Percentiles rank a stretch among this genome's conserved stretches.
Conservation (phyloP, 805 yeast species). For the Metschnikowia baotianmanensis region DNA sequence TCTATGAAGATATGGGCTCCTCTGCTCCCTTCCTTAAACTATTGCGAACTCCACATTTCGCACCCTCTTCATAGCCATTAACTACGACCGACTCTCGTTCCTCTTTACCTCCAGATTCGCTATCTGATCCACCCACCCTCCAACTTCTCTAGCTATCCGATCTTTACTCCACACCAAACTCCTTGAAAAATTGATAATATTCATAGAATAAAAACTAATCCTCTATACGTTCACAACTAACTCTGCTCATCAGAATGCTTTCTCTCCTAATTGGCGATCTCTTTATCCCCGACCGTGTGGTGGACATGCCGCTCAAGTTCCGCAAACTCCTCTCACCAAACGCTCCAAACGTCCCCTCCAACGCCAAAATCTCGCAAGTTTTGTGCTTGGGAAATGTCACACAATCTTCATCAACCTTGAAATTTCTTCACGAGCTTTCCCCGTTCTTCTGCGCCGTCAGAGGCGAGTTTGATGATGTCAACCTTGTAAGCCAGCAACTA, state of each 20-base stretch:
- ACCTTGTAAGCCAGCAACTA: conserved; percentile 34
- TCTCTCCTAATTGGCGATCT: conserved; percentile 82
- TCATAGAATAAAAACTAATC: too few species aligned
- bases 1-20: too few species aligned
- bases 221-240: too few species aligned
- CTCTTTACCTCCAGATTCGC: too few species aligned
- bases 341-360: conserved; percentile 34
- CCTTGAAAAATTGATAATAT: too few species aligned
- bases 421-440: conserved; percentile 65
- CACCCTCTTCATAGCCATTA: too few species aligned
- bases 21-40: too few species aligned
- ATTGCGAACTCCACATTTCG: too few species aligned
- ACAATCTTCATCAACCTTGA: conserved; percentile 58
- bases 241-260: conserved; percentile 25
- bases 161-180: too few species aligned
- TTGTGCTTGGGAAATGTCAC: conserved; percentile 83
- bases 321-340: conserved; percentile 74
- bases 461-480: conserved; percentile 73
- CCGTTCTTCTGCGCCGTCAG: conserved; percentile 71
- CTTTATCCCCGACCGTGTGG: conserved; percentile 83
- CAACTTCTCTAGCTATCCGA: too few species aligned
- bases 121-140: too few species aligned
- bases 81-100: too few species aligned
- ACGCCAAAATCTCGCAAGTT: conserved; percentile 76
- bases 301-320: conserved; percentile 61